Conservation (phyloP, 2,329 filamentous ascomycete genomes). For the Canariomyces notabilis region DNA sequence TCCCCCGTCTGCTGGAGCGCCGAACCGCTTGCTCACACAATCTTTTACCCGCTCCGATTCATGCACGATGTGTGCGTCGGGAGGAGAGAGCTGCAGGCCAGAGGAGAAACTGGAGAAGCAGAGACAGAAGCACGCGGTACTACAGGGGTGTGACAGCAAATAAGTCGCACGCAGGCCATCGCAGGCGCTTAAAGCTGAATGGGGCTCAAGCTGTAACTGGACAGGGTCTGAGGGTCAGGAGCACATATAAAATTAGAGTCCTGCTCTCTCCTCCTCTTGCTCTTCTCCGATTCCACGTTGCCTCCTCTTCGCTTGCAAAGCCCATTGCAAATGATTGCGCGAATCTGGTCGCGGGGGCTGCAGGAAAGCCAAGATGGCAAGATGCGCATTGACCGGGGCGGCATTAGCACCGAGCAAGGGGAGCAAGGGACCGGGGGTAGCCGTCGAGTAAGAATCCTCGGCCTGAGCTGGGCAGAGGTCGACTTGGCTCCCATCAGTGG, state of each 20-base stretch:
- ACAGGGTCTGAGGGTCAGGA: slow-evolving; percentile 29
- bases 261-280: slow-evolving; percentile 17
- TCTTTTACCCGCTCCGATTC: slow-evolving; percentile 9
- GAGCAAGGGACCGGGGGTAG: slow-evolving; percentile 16
- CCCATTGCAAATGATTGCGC: slow-evolving; percentile 10
- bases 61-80: slow-evolving; percentile 13
- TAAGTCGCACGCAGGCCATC: slow-evolving; percentile 38
- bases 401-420: slow-evolving; percentile 20
- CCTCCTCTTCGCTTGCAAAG: slow-evolving; percentile 14
- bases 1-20: too few relatives aligned
- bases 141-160: slow-evolving; percentile 34
- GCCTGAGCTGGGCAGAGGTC: slow-evolving; percentile 19
- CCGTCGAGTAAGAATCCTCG: slow-evolving; percentile 18
- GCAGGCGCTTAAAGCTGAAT: slow-evolving; percentile 38
- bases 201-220: slow-evolving; percentile 40
- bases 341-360: slow-evolving; percentile 19
- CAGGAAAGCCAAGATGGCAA: slow-evolving; percentile 23
- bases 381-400: slow-evolving; percentile 24
- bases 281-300: slow-evolving; percentile 9
- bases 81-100: slow-evolving; percentile 12
- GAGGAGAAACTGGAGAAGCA: slow-evolving; percentile 13
- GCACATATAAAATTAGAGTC: slow-evolving; percentile 44
- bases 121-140: slow-evolving; percentile 18
- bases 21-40: too few relatives aligned
- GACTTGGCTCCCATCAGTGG: slow-evolving; percentile 21